A percentile compares a stretch with the other conserved stretches of the same genome.
Evolutionary conservation across 78 protist genomes (phyloP).

Genomic region (Dictyostelium capitatum): DNA sequence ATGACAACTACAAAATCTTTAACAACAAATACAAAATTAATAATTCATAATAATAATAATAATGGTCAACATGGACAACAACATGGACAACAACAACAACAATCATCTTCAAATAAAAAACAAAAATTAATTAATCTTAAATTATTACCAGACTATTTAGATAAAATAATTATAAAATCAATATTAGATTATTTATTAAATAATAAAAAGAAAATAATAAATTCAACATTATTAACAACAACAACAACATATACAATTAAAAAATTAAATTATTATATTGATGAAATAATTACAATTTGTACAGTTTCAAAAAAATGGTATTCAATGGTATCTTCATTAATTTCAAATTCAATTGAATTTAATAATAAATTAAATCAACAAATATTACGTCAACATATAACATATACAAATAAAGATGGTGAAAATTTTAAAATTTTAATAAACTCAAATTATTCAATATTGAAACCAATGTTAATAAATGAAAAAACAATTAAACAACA

Average conservation of each 20-base stretch:
- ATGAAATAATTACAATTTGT: background rate
- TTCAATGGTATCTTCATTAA: background rate
- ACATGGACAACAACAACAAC: background rate
- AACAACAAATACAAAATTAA: no score
- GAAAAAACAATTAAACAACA: background rate
- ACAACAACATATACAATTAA: background rate
- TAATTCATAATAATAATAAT: background rate
- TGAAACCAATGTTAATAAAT: no score
- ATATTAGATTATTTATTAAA: conserved; percentile 5
- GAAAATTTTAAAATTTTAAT: no score
- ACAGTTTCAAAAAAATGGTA: background rate
- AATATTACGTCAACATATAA: no score
- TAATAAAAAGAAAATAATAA: background rate
- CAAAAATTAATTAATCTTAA: background rate
- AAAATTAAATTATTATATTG: background rate
- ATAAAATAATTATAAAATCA: background rate
- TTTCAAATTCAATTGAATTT: background rate
- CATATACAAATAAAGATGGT: no score
- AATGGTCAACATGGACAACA: background rate
- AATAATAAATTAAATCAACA: no score
- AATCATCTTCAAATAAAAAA: background rate
- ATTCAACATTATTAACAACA: no score
- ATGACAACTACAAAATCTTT: no score
- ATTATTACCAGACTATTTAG: conserved; percentile 1
- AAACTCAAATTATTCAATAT: no score